Percentiles rank a stretch among this genome's conserved stretches.
phyloP scores from a whole-genome alignment of 129 eudicot genomes.

The carrot (Daucus carota) region DNA sequence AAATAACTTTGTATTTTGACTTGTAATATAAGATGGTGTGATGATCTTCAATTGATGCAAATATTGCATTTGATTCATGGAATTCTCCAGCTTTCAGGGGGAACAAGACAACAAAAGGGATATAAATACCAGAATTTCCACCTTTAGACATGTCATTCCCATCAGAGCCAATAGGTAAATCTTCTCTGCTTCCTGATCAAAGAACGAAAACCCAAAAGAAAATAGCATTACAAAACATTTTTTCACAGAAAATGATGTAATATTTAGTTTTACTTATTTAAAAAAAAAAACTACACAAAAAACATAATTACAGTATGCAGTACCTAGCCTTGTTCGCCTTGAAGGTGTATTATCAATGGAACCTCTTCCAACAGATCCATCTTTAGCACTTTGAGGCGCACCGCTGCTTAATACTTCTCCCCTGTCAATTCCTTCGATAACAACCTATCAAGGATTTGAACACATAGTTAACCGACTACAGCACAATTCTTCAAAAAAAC shows the following conservation, averaged over 20 bases:
- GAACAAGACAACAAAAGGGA: conserved; percentile 19
- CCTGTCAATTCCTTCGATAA: conserved; percentile 82
- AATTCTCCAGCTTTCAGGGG: conserved; percentile 25
- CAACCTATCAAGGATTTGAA: conserved; percentile 38
- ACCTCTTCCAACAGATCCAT: conserved; percentile 55
- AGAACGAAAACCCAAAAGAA: conserved; percentile 1
- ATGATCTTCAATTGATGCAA: conserved; percentile 19
- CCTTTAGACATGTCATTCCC: conserved; percentile 36
- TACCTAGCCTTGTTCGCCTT: conserved; percentile 66
- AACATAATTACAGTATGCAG: not conserved
- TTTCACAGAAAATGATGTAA: not conserved
- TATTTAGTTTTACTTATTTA: not conserved
- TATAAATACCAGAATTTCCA: conserved; percentile 8
- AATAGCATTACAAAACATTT: not conserved
- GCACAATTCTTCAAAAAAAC: conserved; percentile 36
- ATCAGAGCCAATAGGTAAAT: conserved; percentile 37
- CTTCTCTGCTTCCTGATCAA: conserved; percentile 68
- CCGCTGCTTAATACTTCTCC: conserved; percentile 92
- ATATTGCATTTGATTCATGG: conserved; percentile 17
- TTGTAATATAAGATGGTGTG: conserved; percentile 21
- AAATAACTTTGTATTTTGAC: conserved; percentile 34
- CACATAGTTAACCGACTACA: not conserved
- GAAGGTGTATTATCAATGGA: conserved; percentile 38
- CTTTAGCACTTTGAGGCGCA: conserved; percentile 72
- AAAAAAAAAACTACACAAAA: not conserved